Base-by-base conservation (phyloP, 306 rosid species). In the Vigna trinervia region DNA sequence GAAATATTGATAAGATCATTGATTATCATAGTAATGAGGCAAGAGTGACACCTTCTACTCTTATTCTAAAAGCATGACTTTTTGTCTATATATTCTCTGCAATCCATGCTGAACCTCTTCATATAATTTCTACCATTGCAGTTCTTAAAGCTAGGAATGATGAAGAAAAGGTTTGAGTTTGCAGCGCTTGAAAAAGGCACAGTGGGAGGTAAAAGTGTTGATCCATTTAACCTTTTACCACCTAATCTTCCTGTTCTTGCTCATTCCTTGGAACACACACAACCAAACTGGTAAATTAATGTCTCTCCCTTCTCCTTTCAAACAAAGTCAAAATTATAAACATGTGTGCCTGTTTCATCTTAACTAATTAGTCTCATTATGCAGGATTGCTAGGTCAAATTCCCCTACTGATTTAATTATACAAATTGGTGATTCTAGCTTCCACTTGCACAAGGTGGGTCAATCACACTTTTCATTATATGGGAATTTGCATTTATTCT, bases 361-460 rank as follows among this genome's bases (percentile, higher is more conserved):
- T 34, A 34, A 34, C 38, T 34, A 34, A 34, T 5, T n/a, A 32
- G 0, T 62, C 12, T 5, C 26, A 3, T 70, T 11, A 36, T 83
- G 88, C 87, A 90, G 97, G 97, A 36, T 82, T 86, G 91, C 90
- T 51, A 76, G 73, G 61, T 59, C 89, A 1, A 84, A 79, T 74
- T 81, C 75, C 5, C 67, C 72, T 11, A 84, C 61, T 60, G 91
- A 91, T 87, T 80, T 94, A 79, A 60, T 87, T 79, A 74, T 94
- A 67, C 80, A 88, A 81, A 76, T 94, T 72, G 97, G 91, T 77
- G 87, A 89, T 67, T 89, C 84, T 61, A 84, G 34, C 86, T 91
- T 94, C 81, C 82, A 87, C 88, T 86, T 93, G 89, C 97, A 91
- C 83, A 93, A 91, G 98, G 98, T 93, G 51, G 41, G 73, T 39